Evolutionary conservation across 108 stramenopile species (phyloP).

Genomic region (Pseudonitzschia delicatissima): DNA sequence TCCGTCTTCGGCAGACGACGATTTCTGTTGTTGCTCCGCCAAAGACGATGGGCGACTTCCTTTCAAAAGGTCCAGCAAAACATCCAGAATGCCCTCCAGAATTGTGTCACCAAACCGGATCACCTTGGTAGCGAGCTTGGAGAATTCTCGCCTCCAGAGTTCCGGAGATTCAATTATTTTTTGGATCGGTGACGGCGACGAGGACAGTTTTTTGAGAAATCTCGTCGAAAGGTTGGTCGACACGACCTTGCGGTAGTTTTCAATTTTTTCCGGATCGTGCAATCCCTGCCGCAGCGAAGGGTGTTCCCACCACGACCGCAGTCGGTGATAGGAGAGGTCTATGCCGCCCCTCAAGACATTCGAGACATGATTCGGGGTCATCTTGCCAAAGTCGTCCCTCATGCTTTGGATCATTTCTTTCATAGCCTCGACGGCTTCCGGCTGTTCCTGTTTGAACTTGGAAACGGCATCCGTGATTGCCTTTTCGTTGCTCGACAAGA

Average conservation of each 20-base stretch:
- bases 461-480: conserved; percentile 1
- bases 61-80: conserved; percentile 18
- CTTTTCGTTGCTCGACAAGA: conserved; percentile 3
- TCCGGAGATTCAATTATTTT: conserved; percentile 3
- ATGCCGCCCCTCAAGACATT: not conserved
- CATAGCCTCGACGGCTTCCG: not conserved
- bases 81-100: conserved; percentile 19
- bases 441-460: conserved; percentile 4
- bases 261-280: conserved; percentile 12
- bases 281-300: conserved; percentile 19
- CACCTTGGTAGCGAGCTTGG: not conserved
- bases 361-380: not conserved
- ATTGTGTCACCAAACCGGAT: conserved; percentile 21
- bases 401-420: not conserved
- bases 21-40: too few relatives aligned
- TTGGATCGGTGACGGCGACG: not conserved
- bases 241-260: conserved; percentile 22
- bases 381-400: not conserved
- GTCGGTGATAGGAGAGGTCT: conserved; percentile 15
- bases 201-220: conserved; percentile 2
- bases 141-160: conserved; percentile 6
- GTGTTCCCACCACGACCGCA: conserved; percentile 21
- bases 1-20: not conserved
- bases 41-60: not conserved
- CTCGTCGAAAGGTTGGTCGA: conserved; percentile 5